Evolutionary conservation across 2,329 filamentous ascomycete species (phyloP), one percentile per base, ranked within the genome.

Genomic region (Tolypocladium endophyticum): DNA sequence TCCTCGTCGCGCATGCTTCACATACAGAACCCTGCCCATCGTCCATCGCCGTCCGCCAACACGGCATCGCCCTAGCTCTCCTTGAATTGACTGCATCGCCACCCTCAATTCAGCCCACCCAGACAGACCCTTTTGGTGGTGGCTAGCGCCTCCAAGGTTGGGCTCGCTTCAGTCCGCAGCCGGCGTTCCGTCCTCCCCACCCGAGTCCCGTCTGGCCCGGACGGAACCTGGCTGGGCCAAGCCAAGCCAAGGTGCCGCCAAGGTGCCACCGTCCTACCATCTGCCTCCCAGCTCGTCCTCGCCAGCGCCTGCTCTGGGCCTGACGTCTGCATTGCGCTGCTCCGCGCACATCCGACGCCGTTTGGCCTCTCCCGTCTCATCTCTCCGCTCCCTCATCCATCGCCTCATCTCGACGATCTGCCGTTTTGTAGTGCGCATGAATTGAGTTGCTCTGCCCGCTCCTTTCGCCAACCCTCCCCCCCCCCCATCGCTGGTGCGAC

Each of bases 181-280:
- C 58, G 60, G 58, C 56, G 16, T 60, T 60, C 60, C 60, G 60
- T 57, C 50, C 50, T 56, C 59, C 39, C 61, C 58, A 59, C 59
- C 20, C 50, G 16, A 53, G 20, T 43, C 61, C 56, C 57, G 58
- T 58, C 36, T 61, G 57, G 57, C 59, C 60, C 60, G 60, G 41
- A 59, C 60, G 60, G 41, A 59, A 56, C 50, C 30, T 54, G 52
- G 59, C 36, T 57, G 53, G 54, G 54, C 55, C 43, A n/a, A 28
- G 7, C 50, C 52, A 30, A n/a, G 38, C 45, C 30, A 16, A 28
- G 12, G 35, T n/a, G 47, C 18, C 28, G 38, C 45, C 30, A 16
- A 28, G 12, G 35, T n/a, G 47, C 18, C 28, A 33, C 28, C 18
- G 18, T 33, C 8, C 28, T 55, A 6, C 59, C 41, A 23, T 35